phyloP scores from a whole-genome alignment of 805 yeast genomes.

The Martiniozyma abietophila region DNA sequence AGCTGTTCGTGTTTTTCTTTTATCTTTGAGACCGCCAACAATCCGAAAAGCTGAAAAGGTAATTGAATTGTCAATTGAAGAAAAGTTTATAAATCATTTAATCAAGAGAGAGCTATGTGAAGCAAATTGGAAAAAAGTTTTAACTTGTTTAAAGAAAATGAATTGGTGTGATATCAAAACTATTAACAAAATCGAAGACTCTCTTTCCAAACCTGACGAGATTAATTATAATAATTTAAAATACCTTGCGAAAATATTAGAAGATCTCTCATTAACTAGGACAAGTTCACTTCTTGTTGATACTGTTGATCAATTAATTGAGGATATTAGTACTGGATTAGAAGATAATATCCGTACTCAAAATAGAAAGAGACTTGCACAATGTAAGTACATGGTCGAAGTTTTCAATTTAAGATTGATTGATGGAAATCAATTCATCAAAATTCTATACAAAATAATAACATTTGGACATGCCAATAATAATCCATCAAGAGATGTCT shows the following conservation, averaged over 20 bases:
- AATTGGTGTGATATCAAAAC: conserved; percentile 37
- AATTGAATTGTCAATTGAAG: conserved; percentile 32
- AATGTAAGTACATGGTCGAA: conserved; percentile 51
- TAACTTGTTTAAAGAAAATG: conserved; percentile 32
- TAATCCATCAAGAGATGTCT: conserved; percentile 38
- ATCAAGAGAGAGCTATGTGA: conserved; percentile 41
- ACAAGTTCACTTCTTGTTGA: conserved; percentile 19
- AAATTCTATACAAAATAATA: conserved; percentile 45
- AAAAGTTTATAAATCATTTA: conserved; percentile 39
- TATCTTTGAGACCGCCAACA: conserved; percentile 47
- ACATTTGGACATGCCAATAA: conserved; percentile 58
- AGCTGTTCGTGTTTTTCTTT: conserved; percentile 48
- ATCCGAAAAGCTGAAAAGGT: conserved; percentile 25
- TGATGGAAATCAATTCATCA: conserved; percentile 36
- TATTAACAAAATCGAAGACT: conserved; percentile 21
- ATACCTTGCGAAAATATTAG: conserved; percentile 39
- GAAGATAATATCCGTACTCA: conserved; percentile 52
- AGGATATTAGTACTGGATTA: conserved; percentile 54
- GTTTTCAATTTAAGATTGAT: conserved; percentile 42
- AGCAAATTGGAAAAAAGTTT: conserved; percentile 27
- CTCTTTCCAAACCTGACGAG: conserved; percentile 53
- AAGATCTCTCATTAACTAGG: conserved; percentile 22
- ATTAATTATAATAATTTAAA: conserved; percentile 49
- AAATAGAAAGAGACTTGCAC: conserved; percentile 54
- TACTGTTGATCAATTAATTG: conserved; percentile 56